Conservation (phyloP, 345 rosid genomes). For the Populus simonii region DNA sequence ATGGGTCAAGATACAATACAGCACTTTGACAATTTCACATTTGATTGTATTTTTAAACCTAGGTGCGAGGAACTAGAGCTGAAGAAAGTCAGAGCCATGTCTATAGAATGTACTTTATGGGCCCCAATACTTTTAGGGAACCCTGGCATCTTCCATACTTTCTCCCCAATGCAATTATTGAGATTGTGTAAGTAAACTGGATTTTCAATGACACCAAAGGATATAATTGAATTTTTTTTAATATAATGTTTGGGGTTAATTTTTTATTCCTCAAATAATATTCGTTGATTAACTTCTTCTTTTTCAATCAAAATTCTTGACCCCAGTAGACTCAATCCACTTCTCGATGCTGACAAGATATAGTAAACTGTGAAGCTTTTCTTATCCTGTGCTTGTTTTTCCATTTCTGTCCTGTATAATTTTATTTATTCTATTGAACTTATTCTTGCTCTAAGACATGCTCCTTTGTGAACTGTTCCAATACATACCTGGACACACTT, state of each 20-base stretch:
- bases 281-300: not conserved
- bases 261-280: not conserved
- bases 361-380: not conserved
- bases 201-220: not conserved
- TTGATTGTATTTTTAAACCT: conserved; percentile 20
- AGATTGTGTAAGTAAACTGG: conserved; percentile 74
- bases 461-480: conserved; percentile 10
- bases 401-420: not conserved
- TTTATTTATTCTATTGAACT: not conserved
- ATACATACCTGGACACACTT: not conserved
- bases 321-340: not conserved
- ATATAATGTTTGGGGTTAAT: conserved; percentile 18
- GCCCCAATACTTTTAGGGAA: conserved; percentile 94
- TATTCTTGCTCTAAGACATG: not conserved
- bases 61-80: conserved; percentile 89
- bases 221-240: conserved; percentile 12
- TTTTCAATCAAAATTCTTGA: not conserved
- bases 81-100: conserved; percentile 97
- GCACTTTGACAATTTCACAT: conserved; percentile 13
- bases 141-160: conserved; percentile 99
- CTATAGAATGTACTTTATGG: conserved; percentile 92
- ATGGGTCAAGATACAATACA: not conserved
- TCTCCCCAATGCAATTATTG: conserved; percentile 83
- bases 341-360: not conserved
- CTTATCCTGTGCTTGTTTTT: not conserved